phyloP scores from a whole-genome alignment of 495 filamentous ascomycete genomes.

The Neurospora intermedia region DNA sequence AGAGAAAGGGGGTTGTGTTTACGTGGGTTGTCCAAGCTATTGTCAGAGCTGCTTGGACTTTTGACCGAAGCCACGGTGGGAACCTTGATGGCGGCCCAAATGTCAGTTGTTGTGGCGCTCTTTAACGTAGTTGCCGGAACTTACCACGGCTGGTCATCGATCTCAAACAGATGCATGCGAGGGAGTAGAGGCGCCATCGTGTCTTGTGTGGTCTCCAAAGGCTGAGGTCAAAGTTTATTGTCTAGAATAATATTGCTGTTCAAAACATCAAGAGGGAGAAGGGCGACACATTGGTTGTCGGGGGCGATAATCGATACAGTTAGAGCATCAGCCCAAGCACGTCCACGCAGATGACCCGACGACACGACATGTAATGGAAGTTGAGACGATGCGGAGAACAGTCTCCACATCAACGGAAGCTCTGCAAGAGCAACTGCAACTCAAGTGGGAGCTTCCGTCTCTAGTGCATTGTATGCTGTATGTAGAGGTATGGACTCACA shows the following conservation, averaged over 20 bases:
- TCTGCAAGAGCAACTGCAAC: not conserved
- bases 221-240: too few relatives aligned
- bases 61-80: constrained; percentile 38
- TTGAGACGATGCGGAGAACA: not conserved
- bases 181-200: constrained; percentile 40
- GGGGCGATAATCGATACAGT: not conserved
- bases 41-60: constrained; percentile 42
- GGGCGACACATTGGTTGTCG: too few relatives aligned
- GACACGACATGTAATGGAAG: not conserved
- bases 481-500: too few relatives aligned
- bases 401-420: not conserved
- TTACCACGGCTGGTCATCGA: constrained; percentile 44
- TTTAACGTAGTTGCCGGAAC: constrained; percentile 2
- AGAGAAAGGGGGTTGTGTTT: not conserved
- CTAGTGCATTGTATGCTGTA: not conserved
- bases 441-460: not conserved
- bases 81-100: constrained; percentile 28
- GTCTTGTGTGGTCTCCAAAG: not conserved
- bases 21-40: constrained; percentile 36
- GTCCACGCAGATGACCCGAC: not conserved
- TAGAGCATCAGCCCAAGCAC: not conserved
- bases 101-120: not conserved
- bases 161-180: constrained; percentile 46
- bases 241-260: too few relatives aligned
- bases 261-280: not conserved